Base-by-base conservation (phyloP, 306 rosid species). In the Mimosa bimucronata region DNA sequence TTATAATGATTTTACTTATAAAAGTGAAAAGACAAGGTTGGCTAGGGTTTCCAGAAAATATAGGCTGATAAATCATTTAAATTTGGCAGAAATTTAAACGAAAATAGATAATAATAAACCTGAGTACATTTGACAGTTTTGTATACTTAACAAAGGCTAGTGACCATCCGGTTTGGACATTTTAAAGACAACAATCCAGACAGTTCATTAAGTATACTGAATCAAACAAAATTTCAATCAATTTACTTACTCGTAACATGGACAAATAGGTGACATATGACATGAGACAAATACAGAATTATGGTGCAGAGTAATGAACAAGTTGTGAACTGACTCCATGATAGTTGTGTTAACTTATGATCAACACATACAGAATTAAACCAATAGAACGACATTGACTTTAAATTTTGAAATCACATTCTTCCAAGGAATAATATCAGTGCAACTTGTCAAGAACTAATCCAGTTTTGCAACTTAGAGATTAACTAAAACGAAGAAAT, bases 111-210 rank as follows among this genome's bases (percentile, higher is more conserved):
- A 72, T 46, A 23, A 16, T 66, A 80, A 44, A 29, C n/a, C 31
- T 30, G 45, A 5, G 16, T 14, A 55, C 31, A 34, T 40, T 13
- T 57, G 77, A 58, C 58, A 64, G 60, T 48, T 58, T 81, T 25
- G 57, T 57, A 42, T 34, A 57, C 13, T 37, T 48, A 41, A 61
- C 23, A 60, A 60, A 31, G 5, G 77, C 73, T 55, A 71, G 72
- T 38, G 41, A 55, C 71, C 16, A 68, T n/a, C 34, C 34, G 40
- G 77, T 46, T 70, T 71, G 70, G 69, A 77, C 73, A 40, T 66
- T 67, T 58, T 40, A 30, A 52, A 37, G 66, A 72, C n/a, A 72
- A 61, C 23, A 64, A 41, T 80, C 48, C 10, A 44, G 37, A 28
- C 15, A 5, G 25, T 9, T 66, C 40, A 38, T 50, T 37, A 25